Evolutionary conservation across 768 basidiomycete genomes (phyloP).

Genomic region (Termitomyces sp.): DNA sequence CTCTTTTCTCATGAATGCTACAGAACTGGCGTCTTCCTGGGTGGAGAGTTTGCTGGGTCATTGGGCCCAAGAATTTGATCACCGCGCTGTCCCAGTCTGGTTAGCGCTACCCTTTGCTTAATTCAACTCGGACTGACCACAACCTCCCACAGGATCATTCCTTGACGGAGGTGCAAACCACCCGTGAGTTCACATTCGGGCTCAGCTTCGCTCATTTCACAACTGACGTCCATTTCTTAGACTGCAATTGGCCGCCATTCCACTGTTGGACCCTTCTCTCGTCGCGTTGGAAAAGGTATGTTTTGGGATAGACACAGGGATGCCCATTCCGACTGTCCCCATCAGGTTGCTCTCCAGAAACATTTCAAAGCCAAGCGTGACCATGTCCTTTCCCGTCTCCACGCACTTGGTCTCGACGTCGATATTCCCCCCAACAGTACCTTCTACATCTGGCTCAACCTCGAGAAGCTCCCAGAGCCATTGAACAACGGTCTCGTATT

Average conservation of each 20-base stretch:
- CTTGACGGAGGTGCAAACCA: conserved; percentile 94
- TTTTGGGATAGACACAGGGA: not conserved
- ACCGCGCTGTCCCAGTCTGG: conserved; percentile 91
- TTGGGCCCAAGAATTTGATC: conserved; percentile 87
- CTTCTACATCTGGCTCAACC: conserved; percentile 94
- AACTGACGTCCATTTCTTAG: conserved; percentile 30
- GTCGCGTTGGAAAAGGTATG: conserved; percentile 68
- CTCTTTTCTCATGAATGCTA: not conserved
- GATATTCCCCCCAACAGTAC: conserved; percentile 75
- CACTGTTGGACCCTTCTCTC: conserved; percentile 70
- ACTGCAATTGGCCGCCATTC: conserved; percentile 85
- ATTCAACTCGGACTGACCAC: conserved; percentile 1
- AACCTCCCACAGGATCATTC: conserved; percentile 60
- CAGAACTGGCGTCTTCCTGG: conserved; percentile 96
- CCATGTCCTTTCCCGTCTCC: conserved; percentile 81
- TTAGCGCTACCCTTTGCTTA: conserved; percentile 20
- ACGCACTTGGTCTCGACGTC: conserved; percentile 75
- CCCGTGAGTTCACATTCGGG: conserved; percentile 51
- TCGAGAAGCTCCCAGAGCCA: conserved; percentile 75
- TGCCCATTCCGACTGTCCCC: conserved; percentile 1
- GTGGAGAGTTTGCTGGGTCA: conserved; percentile 92
- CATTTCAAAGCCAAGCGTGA: conserved; percentile 93
- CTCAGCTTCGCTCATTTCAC: not conserved
- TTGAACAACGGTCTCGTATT: conserved; percentile 91
- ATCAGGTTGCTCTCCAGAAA: conserved; percentile 74